Conservation (phyloP, 257 asterid genomes). For the Jacaranda mimosifolia region DNA sequence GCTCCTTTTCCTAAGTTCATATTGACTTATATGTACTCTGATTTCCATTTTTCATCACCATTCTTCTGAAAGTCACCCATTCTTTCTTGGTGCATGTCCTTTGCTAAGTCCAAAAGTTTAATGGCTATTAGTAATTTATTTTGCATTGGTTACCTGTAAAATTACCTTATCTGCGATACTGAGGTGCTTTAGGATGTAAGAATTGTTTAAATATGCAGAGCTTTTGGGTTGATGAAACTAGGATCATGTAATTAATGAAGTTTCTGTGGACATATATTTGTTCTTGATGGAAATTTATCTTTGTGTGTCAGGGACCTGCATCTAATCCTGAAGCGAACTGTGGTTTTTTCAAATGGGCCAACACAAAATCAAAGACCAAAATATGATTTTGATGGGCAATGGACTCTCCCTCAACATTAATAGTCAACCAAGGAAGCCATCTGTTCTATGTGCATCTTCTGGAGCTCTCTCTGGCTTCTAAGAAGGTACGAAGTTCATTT, state of each 20-base stretch:
- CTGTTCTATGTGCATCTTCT: conserved; percentile 19
- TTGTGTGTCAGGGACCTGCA: conserved; percentile 80
- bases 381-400: conserved; percentile 46
- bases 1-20: not conserved
- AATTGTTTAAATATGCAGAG: not conserved
- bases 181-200: conserved; percentile 6
- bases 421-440: no score
- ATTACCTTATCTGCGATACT: conserved; percentile 1
- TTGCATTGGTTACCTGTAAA: conserved; percentile 3
- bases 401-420: no score
- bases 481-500: conserved; percentile 36
- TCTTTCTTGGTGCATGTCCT: not conserved
- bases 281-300: conserved; percentile 21
- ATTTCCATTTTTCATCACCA: not conserved
- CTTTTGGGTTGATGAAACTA: conserved; percentile 32
- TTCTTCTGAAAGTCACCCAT: conserved; percentile 5
- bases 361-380: conserved; percentile 63
- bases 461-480: conserved; percentile 20
- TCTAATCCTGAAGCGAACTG: conserved; percentile 96
- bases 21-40: not conserved
- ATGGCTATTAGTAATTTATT: not conserved
- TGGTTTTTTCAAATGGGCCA: conserved; percentile 93
- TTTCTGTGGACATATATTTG: conserved; percentile 1
- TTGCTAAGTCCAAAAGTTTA: not conserved
- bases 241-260: not conserved